phyloP scores from a whole-genome alignment of 192 early-diverging fungal species.

The Coemansia biformis region DNA sequence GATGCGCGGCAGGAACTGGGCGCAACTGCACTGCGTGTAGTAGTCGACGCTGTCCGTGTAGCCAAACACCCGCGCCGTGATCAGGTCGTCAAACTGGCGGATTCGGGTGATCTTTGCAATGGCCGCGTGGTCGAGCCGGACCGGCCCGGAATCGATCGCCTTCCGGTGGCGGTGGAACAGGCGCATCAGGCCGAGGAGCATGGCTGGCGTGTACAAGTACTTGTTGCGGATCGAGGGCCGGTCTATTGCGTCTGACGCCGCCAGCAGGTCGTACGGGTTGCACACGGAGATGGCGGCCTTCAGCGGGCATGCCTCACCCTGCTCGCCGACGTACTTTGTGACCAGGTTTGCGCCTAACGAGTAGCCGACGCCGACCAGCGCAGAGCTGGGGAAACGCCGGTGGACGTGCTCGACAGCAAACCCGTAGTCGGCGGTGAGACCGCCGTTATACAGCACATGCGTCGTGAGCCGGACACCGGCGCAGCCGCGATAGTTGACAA shows the following conservation, averaged over 20 bases:
- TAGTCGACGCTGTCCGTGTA: conserved; percentile 83
- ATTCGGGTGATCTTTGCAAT: conserved; percentile 57
- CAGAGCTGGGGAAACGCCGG: conserved; percentile 57
- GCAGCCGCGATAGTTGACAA: conserved; percentile 88
- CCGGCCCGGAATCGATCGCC: conserved; percentile 44
- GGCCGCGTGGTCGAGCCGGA: conserved; percentile 48
- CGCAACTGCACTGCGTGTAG: conserved; percentile 60
- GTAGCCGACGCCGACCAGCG: conserved; percentile 79
- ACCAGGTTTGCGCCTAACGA: conserved; percentile 90
- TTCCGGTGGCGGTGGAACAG: conserved; percentile 50
- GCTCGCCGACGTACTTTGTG: conserved; percentile 86
- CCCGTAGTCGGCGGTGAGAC: conserved; percentile 71
- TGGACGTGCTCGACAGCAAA: conserved; percentile 31
- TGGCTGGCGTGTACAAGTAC: conserved; percentile 55
- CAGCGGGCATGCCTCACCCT: conserved; percentile 68
- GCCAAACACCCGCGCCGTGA: conserved; percentile 67
- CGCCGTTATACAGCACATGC: conserved; percentile 75
- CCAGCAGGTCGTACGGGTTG: conserved; percentile 81
- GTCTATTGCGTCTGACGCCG: conserved; percentile 46
- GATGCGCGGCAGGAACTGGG: conserved; percentile 58
- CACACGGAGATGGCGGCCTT: conserved; percentile 70
- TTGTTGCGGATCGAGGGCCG: conserved; percentile 52
- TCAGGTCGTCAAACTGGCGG: conserved; percentile 77
- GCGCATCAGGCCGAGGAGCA: conserved; percentile 55
- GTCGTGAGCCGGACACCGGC: conserved; percentile 74